These are phyloP conservation scores for Limnomonas spitsbergensis DNA, from an alignment of 139 green algal genomes.

Conservation along the genomic window DNA sequence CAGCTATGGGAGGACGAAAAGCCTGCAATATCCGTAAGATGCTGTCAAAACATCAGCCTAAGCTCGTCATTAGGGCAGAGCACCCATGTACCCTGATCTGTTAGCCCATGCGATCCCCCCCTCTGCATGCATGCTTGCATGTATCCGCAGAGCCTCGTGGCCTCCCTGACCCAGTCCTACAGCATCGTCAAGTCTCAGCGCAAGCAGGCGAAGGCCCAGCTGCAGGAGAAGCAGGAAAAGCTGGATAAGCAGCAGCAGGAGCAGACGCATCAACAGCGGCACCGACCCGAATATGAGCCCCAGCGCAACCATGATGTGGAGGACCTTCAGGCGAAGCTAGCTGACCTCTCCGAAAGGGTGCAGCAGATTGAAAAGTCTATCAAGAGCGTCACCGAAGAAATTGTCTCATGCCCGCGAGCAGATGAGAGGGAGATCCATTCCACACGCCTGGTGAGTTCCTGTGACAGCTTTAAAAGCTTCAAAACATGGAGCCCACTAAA, in stretches of 20 bases:
- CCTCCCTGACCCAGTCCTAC: neutral
- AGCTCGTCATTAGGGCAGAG: too few species aligned
- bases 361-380: conserved; percentile 4
- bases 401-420: neutral
- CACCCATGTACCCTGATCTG: too few species aligned
- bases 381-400: neutral
- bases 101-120: too few species aligned
- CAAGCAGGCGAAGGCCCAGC: conserved; percentile 8
- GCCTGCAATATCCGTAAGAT: neutral
- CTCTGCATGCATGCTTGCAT: too few species aligned
- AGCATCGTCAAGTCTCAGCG: conserved; percentile 3
- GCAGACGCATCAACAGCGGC: neutral
- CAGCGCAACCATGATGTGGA: neutral
- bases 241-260: conserved; percentile 16
- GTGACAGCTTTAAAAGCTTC: neutral
- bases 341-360: conserved; percentile 16
- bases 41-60: conserved; percentile 4
- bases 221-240: neutral
- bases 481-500: neutral
- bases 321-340: neutral
- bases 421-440: conserved; percentile 12
- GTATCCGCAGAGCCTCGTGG: conserved; percentile 4
- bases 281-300: neutral
- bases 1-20: conserved; percentile 27
- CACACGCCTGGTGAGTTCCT: conserved; percentile 10